Evolutionary conservation across 805 yeast genomes (phyloP), one percentile per base, ranked within the genome.

Genomic region (Komagataella ulmi): DNA sequence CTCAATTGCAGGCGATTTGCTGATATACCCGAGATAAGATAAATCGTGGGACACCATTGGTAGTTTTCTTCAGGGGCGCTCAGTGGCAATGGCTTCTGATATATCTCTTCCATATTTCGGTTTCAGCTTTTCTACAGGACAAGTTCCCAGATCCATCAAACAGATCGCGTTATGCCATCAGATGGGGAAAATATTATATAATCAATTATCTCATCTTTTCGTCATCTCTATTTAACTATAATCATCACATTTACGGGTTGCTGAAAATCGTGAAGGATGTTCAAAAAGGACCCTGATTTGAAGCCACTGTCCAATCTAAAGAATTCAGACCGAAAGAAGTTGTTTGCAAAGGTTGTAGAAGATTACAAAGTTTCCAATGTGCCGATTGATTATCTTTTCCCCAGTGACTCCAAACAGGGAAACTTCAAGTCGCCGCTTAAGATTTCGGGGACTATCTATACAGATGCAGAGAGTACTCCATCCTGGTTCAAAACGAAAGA

Each of bases 301-400:
- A 90, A 89, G 66, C 81, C 95, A 3, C 71, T 80, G 50, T 77
- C 95, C 18, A 87, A 88, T 58, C 72, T 93, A 54, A 89, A 88
- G 65, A 78, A 87, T 12, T 85, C 96, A 0, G 97, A 88, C 56
- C 71, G 93, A 45, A 76, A 86, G 56, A 74, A 74, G 55, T n/a
- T 30, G 14, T 30, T 30, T 10, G 40, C 40, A 30, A 30, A 14
- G 40, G 40, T 30, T 5, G 40, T 10, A 10, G 40, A 30, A 4
- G 40, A 30, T 14, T 30, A 30, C 40, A 30, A 30, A 30, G 40
- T 30, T 10, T 61, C 12, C 64, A 61, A 17, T 59, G 46, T 44
- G 21, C 21, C 49, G 2, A 48, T 43, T 36, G 43, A 24, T 30
- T 12, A 50, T 14, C 14, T 77, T 44, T 56, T 84, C 50, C 85